phyloP scores from a whole-genome alignment of 2,329 filamentous ascomycete genomes.

The Madurella fahalii region DNA sequence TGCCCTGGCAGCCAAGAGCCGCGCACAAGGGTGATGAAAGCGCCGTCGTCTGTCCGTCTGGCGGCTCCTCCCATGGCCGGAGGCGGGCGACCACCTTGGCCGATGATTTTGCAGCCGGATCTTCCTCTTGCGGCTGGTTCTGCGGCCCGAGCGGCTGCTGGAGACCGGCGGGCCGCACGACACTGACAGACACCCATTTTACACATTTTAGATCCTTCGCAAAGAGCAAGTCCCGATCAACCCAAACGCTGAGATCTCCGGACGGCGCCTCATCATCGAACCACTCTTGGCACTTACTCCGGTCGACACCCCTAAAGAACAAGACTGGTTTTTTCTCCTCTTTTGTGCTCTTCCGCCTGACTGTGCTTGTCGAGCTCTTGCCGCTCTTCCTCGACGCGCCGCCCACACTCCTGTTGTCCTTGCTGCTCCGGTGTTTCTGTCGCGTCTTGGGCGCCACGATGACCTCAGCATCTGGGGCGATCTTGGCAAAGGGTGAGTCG shows the following conservation, averaged over 20 bases:
- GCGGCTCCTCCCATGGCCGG: constrained; percentile 77
- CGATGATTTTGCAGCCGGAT: constrained; percentile 52
- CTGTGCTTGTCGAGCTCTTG: constrained; percentile 69
- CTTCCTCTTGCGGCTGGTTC: constrained; percentile 64
- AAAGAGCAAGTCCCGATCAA: constrained; percentile 72
- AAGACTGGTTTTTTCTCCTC: constrained; percentile 65
- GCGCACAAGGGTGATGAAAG: constrained; percentile 74
- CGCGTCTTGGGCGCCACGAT: constrained; percentile 94
- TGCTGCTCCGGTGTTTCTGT: constrained; percentile 61
- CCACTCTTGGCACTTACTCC: constrained; percentile 64
- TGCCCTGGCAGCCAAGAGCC: constrained; percentile 63
- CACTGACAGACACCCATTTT: constrained; percentile 74
- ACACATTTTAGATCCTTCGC: constrained; percentile 70
- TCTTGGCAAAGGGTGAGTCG: constrained; percentile 78
- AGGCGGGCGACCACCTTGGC: constrained; percentile 73
- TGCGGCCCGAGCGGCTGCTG: constrained; percentile 66
- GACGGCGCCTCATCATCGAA: constrained; percentile 65
- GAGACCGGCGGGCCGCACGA: constrained; percentile 77
- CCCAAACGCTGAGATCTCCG: constrained; percentile 69
- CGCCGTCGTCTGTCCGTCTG: constrained; percentile 73
- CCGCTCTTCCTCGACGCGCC: constrained; percentile 76
- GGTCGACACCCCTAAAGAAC: constrained; percentile 77
- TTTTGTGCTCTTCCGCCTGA: constrained; percentile 46
- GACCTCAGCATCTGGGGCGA: constrained; percentile 90
- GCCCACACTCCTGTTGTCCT: constrained; percentile 74